phyloP scores from a whole-genome alignment of 176 grass and related monocot species.

The Stipa capillata region DNA sequence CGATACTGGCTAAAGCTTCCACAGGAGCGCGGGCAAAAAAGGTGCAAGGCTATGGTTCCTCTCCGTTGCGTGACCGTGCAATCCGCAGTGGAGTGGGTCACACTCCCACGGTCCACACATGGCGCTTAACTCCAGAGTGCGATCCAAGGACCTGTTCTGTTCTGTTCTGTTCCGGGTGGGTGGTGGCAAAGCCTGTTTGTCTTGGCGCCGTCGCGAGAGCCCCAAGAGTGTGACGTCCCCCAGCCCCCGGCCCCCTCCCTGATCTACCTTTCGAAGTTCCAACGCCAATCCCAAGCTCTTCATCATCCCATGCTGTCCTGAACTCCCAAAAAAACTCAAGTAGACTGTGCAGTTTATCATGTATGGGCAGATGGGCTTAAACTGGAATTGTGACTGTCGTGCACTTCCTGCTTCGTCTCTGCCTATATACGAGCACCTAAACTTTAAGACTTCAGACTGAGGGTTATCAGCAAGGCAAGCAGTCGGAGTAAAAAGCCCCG shows the following conservation, averaged over 20 bases:
- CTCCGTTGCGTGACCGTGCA: neutral
- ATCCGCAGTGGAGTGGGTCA: conserved; percentile 2
- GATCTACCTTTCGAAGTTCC: neutral
- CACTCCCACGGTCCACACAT: neutral
- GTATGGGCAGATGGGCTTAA: neutral
- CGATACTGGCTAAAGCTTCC: neutral
- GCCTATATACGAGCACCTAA: neutral
- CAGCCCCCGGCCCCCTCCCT: neutral
- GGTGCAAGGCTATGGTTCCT: neutral
- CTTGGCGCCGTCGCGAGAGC: neutral
- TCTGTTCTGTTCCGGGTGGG: neutral
- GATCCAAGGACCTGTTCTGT: neutral
- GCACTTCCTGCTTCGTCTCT: too few species aligned
- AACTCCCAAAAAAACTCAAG: neutral
- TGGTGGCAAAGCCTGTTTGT: conserved; percentile 10
- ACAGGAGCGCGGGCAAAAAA: too few species aligned
- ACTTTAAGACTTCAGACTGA: neutral
- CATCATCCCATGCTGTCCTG: neutral
- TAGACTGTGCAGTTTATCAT: neutral
- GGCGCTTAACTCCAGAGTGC: neutral
- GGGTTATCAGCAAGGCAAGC: neutral
- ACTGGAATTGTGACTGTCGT: neutral
- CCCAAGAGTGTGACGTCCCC: neutral
- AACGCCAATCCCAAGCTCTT: neutral
- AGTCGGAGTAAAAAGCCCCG: neutral